A percentile compares a stretch with the other conserved stretches of the same genome.
phyloP scores from a whole-genome alignment of 2,329 filamentous ascomycete genomes.

The Fusarium caatingaense region DNA sequence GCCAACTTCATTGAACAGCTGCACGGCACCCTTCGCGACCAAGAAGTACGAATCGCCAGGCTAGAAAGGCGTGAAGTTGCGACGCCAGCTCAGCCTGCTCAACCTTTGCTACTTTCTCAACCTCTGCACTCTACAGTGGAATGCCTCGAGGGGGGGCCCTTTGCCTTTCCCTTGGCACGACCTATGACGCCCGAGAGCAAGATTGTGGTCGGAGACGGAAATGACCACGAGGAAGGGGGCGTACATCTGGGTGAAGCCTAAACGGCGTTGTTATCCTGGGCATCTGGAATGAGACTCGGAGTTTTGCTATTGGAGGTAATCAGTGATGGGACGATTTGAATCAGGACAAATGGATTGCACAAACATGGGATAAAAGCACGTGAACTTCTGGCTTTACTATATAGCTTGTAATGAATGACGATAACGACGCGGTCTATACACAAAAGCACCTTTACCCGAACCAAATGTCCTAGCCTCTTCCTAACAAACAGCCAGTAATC shows the following conservation, averaged over 20 bases:
- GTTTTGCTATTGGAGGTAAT: not conserved
- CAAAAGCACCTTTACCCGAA: not conserved
- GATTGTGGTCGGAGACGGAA: not conserved
- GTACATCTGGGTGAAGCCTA: not conserved
- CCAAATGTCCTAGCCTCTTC: not conserved
- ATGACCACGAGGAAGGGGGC: not conserved
- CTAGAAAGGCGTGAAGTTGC: not conserved
- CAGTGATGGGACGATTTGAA: not conserved
- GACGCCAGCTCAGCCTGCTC: not conserved
- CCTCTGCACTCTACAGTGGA: not conserved
- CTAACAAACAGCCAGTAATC: not conserved
- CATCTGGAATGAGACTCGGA: not conserved
- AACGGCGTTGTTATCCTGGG: not conserved
- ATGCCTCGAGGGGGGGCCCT: not conserved
- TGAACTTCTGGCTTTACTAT: conserved; percentile 5
- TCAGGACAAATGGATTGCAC: not conserved
- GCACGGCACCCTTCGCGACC: not conserved
- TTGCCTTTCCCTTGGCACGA: not conserved
- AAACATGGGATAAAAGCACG: not conserved
- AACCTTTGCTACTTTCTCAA: not conserved
- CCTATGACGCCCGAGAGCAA: conserved; percentile 22
- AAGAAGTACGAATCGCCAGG: not conserved
- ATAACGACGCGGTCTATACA: conserved; percentile 1
- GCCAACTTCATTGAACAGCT: not conserved
- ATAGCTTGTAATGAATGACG: conserved; percentile 14